Evolutionary conservation across 1,284 basidiomycete species (phyloP).

Genomic region (Trichosporon ovoides): DNA sequence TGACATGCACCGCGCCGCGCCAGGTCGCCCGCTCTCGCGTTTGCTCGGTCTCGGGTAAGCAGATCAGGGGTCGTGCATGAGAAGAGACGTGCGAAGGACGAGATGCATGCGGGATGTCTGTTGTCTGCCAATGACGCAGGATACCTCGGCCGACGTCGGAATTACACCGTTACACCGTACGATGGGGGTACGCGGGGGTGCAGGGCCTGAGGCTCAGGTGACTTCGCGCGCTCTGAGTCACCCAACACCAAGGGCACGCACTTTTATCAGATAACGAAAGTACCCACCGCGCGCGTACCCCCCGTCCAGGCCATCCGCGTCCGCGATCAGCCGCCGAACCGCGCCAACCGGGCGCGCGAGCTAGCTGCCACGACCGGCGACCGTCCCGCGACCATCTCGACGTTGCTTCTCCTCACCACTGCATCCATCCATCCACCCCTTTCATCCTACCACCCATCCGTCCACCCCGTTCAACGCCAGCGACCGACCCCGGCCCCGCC

Average conservation of each 20-base stretch:
- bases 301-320: neutral
- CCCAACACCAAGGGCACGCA: neutral
- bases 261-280: conserved; percentile 19
- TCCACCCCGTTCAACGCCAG: neutral
- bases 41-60: neutral
- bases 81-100: neutral
- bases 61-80: neutral
- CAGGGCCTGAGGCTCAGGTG: neutral
- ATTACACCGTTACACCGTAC: neutral
- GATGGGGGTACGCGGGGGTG: neutral
- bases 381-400: neutral
- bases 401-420: neutral
- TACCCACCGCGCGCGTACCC: neutral
- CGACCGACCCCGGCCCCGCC: neutral
- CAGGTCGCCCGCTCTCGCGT: neutral
- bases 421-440: conserved; percentile 10
- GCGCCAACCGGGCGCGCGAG: no score
- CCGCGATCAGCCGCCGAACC: neutral
- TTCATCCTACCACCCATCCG: conserved; percentile 2
- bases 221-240: neutral
- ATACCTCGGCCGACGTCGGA: conserved; percentile 3
- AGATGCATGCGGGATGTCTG: neutral
- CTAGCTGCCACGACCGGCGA: neutral
- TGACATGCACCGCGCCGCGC: neutral
- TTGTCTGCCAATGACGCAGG: neutral